A percentile compares a stretch with the other conserved stretches of the same genome.
Conservation (phyloP, 2,329 filamentous ascomycete species). For the Aspergillus luchuensis region DNA sequence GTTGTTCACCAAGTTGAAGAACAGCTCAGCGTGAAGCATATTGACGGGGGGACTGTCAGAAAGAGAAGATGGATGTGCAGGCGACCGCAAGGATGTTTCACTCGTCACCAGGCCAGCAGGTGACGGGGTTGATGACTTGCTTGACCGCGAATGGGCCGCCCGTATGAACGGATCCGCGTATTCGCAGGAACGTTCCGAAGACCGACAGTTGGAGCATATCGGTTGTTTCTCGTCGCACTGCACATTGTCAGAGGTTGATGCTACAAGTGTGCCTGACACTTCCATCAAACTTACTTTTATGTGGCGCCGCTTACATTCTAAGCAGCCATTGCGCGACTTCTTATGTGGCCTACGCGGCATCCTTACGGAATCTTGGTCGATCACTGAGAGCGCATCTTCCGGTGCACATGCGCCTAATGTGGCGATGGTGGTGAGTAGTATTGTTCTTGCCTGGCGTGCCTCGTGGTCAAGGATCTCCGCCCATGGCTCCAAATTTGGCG, state of each 20-base stretch:
- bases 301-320: conserved; percentile 42
- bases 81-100: neutral
- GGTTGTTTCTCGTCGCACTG: conserved; percentile 40
- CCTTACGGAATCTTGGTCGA: neutral
- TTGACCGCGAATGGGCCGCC: neutral
- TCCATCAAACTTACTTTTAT: conserved; percentile 34
- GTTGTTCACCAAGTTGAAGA: conserved; percentile 28
- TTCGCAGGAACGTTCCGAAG: conserved; percentile 24
- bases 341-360: conserved; percentile 35
- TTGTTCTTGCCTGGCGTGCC: neutral
- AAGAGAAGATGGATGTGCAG: neutral
- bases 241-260: neutral
- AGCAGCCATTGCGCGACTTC: conserved; percentile 44
- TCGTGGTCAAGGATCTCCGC: neutral
- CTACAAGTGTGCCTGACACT: neutral
- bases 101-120: neutral
- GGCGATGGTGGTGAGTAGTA: neutral
- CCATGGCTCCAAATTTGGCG: neutral
- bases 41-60: conserved; percentile 25
- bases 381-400: neutral
- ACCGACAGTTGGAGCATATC: conserved; percentile 36
- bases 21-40: conserved; percentile 35
- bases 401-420: neutral
- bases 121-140: neutral
- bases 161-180: conserved; percentile 9